Base-by-base conservation (phyloP, 208 protist genomes). In the Porcisia deanei region DNA sequence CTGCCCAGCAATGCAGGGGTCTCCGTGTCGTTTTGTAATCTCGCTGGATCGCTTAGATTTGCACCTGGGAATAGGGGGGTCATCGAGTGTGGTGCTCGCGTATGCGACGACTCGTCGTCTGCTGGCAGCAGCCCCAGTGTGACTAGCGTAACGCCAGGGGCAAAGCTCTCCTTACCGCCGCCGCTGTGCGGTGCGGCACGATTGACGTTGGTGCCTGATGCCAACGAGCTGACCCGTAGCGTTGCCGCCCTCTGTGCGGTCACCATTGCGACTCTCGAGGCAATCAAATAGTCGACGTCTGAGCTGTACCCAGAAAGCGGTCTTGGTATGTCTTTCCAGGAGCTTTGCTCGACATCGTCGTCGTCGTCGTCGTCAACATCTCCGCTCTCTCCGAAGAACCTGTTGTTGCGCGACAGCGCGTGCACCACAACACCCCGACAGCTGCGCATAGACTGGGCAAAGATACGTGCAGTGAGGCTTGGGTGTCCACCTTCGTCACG, bases 81-180 rank as follows among this genome's bases (percentile, higher is more conserved):
- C 22, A 54, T 75, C 16, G 58, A 59, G 34, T 25, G n/a, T 43
- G 16, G 39, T 7, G 18, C 63, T 6, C 54, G 53, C 3, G 72
- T 61, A 45, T 53, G 58, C 52, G 43, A 65, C 65, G 73, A 49
- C n/a, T 54, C 69, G 49, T 65, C 55, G 41, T 53, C 70, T 18
- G 22, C 5, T 14, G 34, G 39, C 43, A 34, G 58, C 67, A 73
- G 66, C 57, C 66, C 58, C 1, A 65, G 70, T 55, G 68, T 49
- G 16, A n/a, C 43, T 10, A 74, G 55, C 58, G 43, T 54, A 65
- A 64, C 66, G 7, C 55, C 77, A n/a, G 14, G 54, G 2, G 57
- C 55, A 18, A 76, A 74, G 66, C 63, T 77, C 34, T 39, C 66
- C 10, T 52, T 57, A 20, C 77, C 77, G 47, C 37, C 65, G 49